Conservation (phyloP, 108 stramenopile species). For the Nannochloropsis salina region DNA sequence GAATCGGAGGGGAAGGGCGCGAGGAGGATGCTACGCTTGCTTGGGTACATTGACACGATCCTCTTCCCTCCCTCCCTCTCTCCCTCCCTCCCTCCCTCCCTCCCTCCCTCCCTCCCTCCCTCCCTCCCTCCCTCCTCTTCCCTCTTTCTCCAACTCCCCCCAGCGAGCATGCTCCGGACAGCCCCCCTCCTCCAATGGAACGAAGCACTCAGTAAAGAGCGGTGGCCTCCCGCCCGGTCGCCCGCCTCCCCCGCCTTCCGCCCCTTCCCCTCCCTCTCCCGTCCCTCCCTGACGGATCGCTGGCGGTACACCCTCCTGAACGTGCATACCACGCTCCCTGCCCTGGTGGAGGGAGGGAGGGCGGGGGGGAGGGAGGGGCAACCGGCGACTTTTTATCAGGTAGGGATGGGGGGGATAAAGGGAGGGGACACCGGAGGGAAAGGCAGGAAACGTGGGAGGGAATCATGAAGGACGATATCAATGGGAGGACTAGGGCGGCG, state of each 20-base stretch:
- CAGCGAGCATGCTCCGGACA: background rate
- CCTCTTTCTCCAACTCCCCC: too few relatives aligned
- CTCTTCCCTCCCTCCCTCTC: background rate
- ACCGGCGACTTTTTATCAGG: background rate
- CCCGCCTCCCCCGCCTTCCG: background rate
- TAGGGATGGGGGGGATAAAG: too few relatives aligned
- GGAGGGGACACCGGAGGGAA: too few relatives aligned
- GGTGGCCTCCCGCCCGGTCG: background rate
- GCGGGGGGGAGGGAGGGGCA: background rate
- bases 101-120: too few relatives aligned
- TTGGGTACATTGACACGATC: too few relatives aligned
- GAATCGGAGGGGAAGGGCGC: background rate
- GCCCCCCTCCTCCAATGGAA: background rate
- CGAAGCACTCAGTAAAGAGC: background rate
- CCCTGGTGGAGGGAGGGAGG: background rate
- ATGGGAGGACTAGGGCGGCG: background rate
- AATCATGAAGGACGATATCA: too few relatives aligned
- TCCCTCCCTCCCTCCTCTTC: too few relatives aligned
- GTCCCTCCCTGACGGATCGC: background rate
- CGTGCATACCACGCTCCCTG: background rate
- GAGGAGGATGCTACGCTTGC: background rate
- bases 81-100: constrained; percentile 1
- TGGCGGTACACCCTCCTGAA: background rate
- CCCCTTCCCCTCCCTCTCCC: background rate
- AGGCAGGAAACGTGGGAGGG: too few relatives aligned